phyloP scores from a whole-genome alignment of 2,329 filamentous ascomycete genomes.

The Pleurostoma richardsiae region DNA sequence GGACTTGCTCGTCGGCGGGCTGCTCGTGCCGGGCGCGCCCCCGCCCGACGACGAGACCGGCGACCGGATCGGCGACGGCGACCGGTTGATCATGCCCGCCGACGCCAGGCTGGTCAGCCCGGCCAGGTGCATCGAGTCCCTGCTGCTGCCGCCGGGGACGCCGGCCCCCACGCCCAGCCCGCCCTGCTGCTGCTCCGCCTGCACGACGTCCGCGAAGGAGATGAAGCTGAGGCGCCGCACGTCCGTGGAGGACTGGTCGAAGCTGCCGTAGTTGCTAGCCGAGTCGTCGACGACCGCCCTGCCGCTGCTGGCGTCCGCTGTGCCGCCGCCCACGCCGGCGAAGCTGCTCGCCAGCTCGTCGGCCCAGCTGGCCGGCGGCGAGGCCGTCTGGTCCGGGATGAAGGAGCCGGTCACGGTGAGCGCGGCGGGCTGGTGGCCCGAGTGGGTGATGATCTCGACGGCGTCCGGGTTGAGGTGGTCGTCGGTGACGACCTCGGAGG shows the following conservation, averaged over 20 bases:
- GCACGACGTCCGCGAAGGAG: slow-evolving; percentile 93
- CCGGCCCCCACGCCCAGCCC: slow-evolving; percentile 32
- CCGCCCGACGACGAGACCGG: slow-evolving; percentile 66
- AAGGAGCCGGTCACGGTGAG: slow-evolving; percentile 55
- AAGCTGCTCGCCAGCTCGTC: slow-evolving; percentile 15
- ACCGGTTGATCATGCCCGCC: slow-evolving; percentile 50
- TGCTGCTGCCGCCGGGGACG: slow-evolving; percentile 44
- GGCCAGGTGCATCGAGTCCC: slow-evolving; percentile 66
- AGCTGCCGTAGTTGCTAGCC: slow-evolving; percentile 68
- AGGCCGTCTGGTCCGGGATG: slow-evolving; percentile 25
- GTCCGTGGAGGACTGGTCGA: slow-evolving; percentile 62
- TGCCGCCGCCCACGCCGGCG: slow-evolving; percentile 38
- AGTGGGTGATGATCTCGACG: slow-evolving; percentile 89
- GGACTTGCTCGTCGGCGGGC: slow-evolving; percentile 71
- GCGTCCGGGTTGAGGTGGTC: slow-evolving; percentile 76
- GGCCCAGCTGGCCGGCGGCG: slow-evolving; percentile 6
- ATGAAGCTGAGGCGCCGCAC: slow-evolving; percentile 88
- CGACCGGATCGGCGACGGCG: slow-evolving; percentile 75
- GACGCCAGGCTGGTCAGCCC: slow-evolving; percentile 59
- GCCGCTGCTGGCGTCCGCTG: slow-evolving; percentile 35
- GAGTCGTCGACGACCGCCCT: slow-evolving; percentile 31
- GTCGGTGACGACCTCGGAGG: slow-evolving; percentile 88
- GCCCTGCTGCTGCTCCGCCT: slow-evolving; percentile 66
- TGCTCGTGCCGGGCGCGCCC: slow-evolving; percentile 53
- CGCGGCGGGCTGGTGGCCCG: slow-evolving; percentile 74